A percentile compares a stretch with the other conserved stretches of the same genome.
Evolutionary conservation across 495 filamentous ascomycete genomes (phyloP).

Genomic region (Tuber calosporum): DNA sequence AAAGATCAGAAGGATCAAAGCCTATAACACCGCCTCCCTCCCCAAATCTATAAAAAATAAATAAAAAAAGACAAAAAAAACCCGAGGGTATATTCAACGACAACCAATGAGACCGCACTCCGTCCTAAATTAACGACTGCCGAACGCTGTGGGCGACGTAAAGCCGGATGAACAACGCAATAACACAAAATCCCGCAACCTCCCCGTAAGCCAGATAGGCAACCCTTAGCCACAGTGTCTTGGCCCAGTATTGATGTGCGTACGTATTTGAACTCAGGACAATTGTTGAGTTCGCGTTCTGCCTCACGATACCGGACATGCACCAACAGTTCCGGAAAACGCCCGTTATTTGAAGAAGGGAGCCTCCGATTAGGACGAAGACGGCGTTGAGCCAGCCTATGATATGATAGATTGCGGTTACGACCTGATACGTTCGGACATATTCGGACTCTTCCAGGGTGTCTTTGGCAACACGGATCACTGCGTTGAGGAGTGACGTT

Average conservation of each 20-base stretch:
- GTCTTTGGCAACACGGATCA: conserved; percentile 26
- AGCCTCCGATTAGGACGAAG: conserved; percentile 34
- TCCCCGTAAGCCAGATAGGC: conserved; percentile 33
- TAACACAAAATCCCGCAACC: conserved; percentile 25
- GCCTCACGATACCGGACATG: conserved; percentile 24
- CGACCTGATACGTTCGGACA: neutral
- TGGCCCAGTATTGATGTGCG: conserved; percentile 34
- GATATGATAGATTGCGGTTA: conserved; percentile 14
- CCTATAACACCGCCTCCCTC: neutral
- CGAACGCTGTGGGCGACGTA: conserved; percentile 23
- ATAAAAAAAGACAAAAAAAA: no score
- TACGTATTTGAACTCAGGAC: conserved; percentile 29
- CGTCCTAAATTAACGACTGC: conserved; percentile 13
- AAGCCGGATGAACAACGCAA: conserved; percentile 27
- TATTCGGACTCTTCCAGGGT: conserved; percentile 4
- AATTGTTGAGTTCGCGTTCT: conserved; percentile 19
- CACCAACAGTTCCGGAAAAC: conserved; percentile 36
- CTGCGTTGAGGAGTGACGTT: conserved; percentile 29
- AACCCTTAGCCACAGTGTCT: conserved; percentile 28
- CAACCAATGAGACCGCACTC: neutral
- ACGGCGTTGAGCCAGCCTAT: conserved; percentile 29
- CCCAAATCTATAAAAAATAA: neutral
- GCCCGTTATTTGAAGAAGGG: conserved; percentile 31
- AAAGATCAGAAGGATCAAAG: neutral
- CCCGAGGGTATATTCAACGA: neutral